Evolutionary conservation across 306 rosid species (phyloP).

Genomic region (Fagus crenata): DNA sequence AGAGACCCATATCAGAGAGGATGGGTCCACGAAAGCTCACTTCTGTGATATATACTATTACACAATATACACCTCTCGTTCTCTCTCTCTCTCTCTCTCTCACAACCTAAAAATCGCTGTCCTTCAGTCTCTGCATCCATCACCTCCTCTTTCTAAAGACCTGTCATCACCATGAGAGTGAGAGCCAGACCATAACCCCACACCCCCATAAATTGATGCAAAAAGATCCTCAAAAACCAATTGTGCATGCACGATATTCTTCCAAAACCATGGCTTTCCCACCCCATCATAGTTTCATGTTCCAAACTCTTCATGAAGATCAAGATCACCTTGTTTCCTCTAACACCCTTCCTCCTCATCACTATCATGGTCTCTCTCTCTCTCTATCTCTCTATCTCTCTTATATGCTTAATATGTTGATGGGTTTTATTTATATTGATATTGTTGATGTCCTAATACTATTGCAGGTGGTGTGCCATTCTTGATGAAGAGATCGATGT

Average conservation of each 20-base stretch:
- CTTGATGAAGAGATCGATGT: constrained; percentile 85
- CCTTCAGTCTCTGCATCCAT: constrained; percentile 63
- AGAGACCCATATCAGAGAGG: constrained; percentile 7
- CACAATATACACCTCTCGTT: constrained; percentile 31
- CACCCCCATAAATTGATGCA: constrained; percentile 28
- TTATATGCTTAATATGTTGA: neutral
- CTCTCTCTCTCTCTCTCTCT: constrained; percentile 30
- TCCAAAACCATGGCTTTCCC: constrained; percentile 58
- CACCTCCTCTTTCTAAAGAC: constrained; percentile 56
- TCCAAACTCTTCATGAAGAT: constrained; percentile 59
- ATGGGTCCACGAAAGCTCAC: constrained; percentile 46
- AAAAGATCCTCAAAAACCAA: constrained; percentile 10
- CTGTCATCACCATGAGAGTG: constrained; percentile 86
- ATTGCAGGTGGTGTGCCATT: constrained; percentile 50
- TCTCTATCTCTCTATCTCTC: neutral
- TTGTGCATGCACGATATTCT: constrained; percentile 34
- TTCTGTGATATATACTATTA: constrained; percentile 35
- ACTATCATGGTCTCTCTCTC: constrained; percentile 52
- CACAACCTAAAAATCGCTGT: constrained; percentile 70
- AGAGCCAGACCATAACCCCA: constrained; percentile 63
- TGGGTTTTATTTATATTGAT: neutral
- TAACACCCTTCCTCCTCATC: constrained; percentile 51
- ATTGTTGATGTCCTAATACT: neutral
- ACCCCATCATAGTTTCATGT: constrained; percentile 73
- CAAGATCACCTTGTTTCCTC: constrained; percentile 45